Conservation (phyloP, 2,329 filamentous ascomycete genomes). For the Colletotrichum phormii region DNA sequence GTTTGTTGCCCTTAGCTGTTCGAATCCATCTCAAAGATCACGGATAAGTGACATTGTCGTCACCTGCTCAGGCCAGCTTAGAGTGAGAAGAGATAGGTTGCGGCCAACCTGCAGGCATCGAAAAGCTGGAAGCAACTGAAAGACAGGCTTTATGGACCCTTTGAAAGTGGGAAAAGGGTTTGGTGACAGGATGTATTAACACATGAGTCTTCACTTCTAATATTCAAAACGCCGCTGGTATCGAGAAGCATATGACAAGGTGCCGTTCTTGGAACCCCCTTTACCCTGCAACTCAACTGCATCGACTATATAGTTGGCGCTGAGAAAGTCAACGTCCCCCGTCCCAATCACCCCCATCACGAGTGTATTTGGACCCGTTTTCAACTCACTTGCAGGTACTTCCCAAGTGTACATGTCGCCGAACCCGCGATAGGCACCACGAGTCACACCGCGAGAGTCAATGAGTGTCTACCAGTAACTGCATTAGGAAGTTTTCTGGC, state of each 20-base stretch:
- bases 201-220: no score
- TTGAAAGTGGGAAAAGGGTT: no score
- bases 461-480: conserved; percentile 51
- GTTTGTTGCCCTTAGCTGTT: no score
- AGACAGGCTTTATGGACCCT: no score
- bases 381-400: conserved; percentile 62
- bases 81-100: no score
- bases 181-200: no score
- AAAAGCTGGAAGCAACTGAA: no score
- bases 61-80: no score
- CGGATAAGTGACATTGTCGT: no score
- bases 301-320: conserved; percentile 53
- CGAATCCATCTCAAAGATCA: no score
- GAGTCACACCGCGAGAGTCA: conserved; percentile 66
- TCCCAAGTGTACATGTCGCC: conserved; percentile 67
- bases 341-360: conserved; percentile 65
- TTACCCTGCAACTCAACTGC: conserved; percentile 32
- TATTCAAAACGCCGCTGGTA: neutral
- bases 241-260: neutral
- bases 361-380: conserved; percentile 64
- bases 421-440: conserved; percentile 67
- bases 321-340: conserved; percentile 58
- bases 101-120: no score
- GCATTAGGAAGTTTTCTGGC: conserved; percentile 2
- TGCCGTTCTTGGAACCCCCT: neutral